Evolutionary conservation across 495 filamentous ascomycete species (phyloP), one percentile per base, ranked within the genome.

Genomic region (Xylaria grammica): DNA sequence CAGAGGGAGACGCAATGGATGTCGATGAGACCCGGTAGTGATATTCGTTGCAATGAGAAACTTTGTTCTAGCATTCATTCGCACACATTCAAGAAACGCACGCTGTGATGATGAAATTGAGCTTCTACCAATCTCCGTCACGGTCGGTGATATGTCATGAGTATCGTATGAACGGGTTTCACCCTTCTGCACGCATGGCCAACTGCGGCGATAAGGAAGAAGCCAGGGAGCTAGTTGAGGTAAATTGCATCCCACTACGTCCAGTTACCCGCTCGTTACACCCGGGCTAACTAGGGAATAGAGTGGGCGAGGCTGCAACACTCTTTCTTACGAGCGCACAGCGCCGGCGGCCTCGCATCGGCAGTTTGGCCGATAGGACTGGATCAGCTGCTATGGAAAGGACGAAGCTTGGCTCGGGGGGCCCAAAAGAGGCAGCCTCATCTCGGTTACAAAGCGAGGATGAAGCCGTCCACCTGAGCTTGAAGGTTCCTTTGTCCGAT

Each of bases 1-100:
- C 30, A 8, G 36, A 69, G 22, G 69, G 65, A 49, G 71, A 73
- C n/a, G 70, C 70, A 66, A 58, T 73, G 55, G 71, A 73, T 30
- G 40, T 71, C 32, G 68, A 71, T 30, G 66, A 70, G 15, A 38
- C 27, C 19, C 69, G 30, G 38, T 57, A 10, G 29, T 15, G 27
- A 72, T 62, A 32, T n/a, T n/a, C n/a, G n/a, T n/a, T n/a, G n/a
- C n/a, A n/a, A n/a, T n/a, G n/a, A n/a, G n/a, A n/a, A n/a, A n/a
- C n/a, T n/a, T n/a, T n/a, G n/a, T n/a, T n/a, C n/a, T n/a, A n/a
- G n/a, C n/a, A n/a, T n/a, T n/a, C n/a, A n/a, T n/a, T n/a, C n/a
- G n/a, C n/a, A n/a, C n/a, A n/a, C n/a, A n/a, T n/a, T n/a, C n/a
- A n/a, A n/a, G n/a, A n/a, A n/a, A n/a, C n/a, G n/a, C n/a, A n/a